These are phyloP conservation scores for Quercus cerris DNA, from an alignment of 306 rosid species.

Conservation along the genomic window DNA sequence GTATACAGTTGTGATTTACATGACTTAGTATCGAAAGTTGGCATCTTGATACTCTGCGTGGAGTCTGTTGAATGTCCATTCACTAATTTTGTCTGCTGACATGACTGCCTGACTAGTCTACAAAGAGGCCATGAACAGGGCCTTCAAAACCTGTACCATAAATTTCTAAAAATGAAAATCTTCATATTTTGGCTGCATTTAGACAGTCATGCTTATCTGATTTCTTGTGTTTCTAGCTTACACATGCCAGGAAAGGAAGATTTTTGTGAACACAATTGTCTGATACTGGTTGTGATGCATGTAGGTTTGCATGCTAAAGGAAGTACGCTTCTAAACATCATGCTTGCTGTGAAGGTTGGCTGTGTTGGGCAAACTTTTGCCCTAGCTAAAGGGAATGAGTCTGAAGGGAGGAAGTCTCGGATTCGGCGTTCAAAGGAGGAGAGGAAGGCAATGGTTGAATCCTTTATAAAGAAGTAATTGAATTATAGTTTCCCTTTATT, in stretches of 20 bases:
- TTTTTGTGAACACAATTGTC: neutral
- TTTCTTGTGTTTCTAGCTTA: conserved; percentile 1
- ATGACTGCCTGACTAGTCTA: neutral
- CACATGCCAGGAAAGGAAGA: neutral
- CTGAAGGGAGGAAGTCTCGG: conserved; percentile 73
- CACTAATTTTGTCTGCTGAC: no score
- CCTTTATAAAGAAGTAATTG: conserved; percentile 77
- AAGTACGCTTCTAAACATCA: conserved; percentile 32
- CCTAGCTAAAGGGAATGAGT: conserved; percentile 77
- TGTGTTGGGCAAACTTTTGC: conserved; percentile 84
- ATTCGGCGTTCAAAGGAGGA: conserved; percentile 89
- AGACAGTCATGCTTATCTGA: neutral
- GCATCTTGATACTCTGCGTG: no score
- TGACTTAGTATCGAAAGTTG: no score
- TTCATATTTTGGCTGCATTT: neutral
- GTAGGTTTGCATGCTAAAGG: conserved; percentile 29
- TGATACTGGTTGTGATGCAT: conserved; percentile 19
- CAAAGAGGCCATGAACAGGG: neutral
- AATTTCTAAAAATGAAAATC: neutral
- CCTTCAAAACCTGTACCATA: neutral
- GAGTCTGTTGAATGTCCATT: no score
- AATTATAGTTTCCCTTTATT: conserved; percentile 9
- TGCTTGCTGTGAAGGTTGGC: conserved; percentile 72
- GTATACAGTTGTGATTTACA: no score
- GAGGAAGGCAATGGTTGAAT: conserved; percentile 84